Base-by-base conservation (phyloP, 306 rosid genomes). In the Crataegus laevigata region DNA sequence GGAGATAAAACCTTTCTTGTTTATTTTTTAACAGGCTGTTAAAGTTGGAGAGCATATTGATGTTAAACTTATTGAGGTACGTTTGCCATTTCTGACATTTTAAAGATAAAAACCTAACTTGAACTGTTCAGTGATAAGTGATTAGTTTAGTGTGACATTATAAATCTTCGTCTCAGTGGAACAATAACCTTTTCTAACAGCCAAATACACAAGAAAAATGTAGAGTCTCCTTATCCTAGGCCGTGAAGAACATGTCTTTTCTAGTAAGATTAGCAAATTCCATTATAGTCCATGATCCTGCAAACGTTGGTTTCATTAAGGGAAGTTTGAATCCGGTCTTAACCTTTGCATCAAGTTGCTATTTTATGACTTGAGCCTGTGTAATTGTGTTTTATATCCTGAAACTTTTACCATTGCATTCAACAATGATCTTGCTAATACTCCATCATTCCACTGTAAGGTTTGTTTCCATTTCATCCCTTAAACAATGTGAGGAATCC, bases 31-130 rank as follows among this genome's bases (percentile, higher is more conserved):
- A n/a, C 89, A 94, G 97, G 98, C 78, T 79, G 81, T 88, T 87
- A 89, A 90, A 84, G 93, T 89, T 65, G 98, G 98, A 77, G 97
- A 94, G 63, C 86, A 74, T 38, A 60, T 94, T 45, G 98, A 94
- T 84, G 98, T 94, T 69, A 94, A 94, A 87, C 97, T 94, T 82
- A 86, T 84, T 80, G 97, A 94, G 98, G 98, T 94, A 86, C 60
- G 79, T 71, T 69, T 38, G 17, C 65, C n/a, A 15, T 73, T 40
- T 40, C 30, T 73, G 30, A 66, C 21, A 51, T 47, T 47, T 68
- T 25, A 13, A 2, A 29, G 52, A 66, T 51, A 6, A 19, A 55
- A 32, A 13, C 24, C 3, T 54, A 22, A n/a, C 12, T 3, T 70
- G 19, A 57, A 69, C 15, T 71, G 64, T n/a, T 6, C 29, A 7